phyloP scores from a whole-genome alignment of 345 rosid species.

The Gossypium turneri region DNA sequence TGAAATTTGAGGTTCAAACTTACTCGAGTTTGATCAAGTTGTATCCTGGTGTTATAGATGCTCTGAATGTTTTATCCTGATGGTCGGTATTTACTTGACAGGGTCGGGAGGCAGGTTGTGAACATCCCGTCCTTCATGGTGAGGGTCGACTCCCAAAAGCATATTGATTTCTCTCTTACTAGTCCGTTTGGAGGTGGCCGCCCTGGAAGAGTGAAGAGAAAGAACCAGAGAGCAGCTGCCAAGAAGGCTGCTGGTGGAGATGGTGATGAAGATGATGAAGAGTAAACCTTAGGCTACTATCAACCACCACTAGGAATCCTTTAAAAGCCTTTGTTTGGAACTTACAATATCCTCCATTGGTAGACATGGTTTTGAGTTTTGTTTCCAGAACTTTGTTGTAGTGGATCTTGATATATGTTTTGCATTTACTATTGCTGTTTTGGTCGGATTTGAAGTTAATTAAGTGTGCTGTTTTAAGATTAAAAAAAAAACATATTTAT shows the following conservation, averaged over 20 bases:
- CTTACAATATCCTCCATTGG: not conserved
- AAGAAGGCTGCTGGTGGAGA: conserved; percentile 30
- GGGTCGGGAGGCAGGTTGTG: conserved; percentile 45
- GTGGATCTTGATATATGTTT: not conserved
- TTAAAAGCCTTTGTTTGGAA: not conserved
- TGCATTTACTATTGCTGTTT: not conserved
- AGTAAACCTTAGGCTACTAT: conserved; percentile 7
- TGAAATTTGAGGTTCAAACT: not conserved
- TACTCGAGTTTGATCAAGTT: not conserved
- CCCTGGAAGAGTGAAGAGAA: conserved; percentile 46
- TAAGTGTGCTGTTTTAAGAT: conserved; percentile 1
- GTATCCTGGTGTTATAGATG: not conserved
- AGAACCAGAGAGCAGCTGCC: conserved; percentile 33
- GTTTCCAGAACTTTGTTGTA: not conserved
- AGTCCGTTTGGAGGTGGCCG: conserved; percentile 45
- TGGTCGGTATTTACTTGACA: not conserved
- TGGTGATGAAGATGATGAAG: conserved; percentile 21
- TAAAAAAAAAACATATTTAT: not conserved
- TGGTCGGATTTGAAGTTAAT: not conserved
- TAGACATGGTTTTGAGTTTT: not conserved
- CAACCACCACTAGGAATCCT: not conserved
- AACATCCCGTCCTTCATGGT: conserved; percentile 43
- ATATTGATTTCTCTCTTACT: conserved; percentile 36
- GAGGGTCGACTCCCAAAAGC: conserved; percentile 39
- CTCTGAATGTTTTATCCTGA: not conserved